Evolutionary conservation across 1,284 basidiomycete genomes (phyloP), one percentile per base, ranked within the genome.

Genomic region (Xerocomus nothofagi): DNA sequence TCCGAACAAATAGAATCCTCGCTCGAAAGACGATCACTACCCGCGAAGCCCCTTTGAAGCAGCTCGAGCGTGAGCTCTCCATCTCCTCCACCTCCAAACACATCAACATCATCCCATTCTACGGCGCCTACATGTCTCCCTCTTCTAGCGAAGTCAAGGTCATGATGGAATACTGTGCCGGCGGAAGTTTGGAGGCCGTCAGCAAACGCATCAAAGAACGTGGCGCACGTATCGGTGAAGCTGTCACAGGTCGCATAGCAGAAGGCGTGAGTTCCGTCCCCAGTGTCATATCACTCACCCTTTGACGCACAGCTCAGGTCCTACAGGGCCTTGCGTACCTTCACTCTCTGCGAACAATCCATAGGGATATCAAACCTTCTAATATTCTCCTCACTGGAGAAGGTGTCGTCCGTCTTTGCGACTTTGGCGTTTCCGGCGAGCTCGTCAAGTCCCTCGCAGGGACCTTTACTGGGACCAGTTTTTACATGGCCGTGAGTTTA

Each of bases 361-460:
- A 99, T 69, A 80, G 97, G 52, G 95, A 98, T 69, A 98, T 99
- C 75, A 99, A 98, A 66, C 96, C 96, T 10, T 93, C 93, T 24
- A 98, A 98, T 70, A 87, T 98, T 55, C 81, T 98, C 40, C 76
- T 99, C 39, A 92, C 94, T 2, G 77, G 81, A 31, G 78, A 89
- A 57, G 96, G 96, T 21, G 73, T 92, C 38, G 87, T 98, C 66
- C 98, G 96, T 71, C 77, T 99, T 9, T 89, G 84, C 68, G 96
- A 99, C 72, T 98, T 99, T 68, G 96, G 96, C 31, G 96, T 99
- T 8, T 96, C 93, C 17, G 96, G 96, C 23, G 93, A 97, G 72
- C 79, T 99, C 39, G 83, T 98, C 58, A 84, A 91, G 65, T 96
- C 93, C 21, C 72, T 91, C 48, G 96, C 96, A 1, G 91, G 88